phyloP scores from a whole-genome alignment of 306 rosid genomes.

The Cercis canadensis region DNA sequence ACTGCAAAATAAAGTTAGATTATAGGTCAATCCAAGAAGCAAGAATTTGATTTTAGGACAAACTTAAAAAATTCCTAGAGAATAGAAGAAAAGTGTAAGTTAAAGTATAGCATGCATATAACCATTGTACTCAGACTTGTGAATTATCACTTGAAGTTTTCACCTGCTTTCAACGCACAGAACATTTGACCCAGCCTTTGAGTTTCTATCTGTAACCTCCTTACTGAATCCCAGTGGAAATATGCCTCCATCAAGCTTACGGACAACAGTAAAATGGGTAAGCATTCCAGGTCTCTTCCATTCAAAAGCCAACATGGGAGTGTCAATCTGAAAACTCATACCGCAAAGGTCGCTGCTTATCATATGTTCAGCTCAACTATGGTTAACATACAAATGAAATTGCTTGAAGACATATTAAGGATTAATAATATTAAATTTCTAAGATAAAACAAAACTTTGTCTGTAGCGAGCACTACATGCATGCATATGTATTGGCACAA shows the following conservation, averaged over 20 bases:
- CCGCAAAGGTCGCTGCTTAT: constrained; percentile 36
- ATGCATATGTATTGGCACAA: constrained; percentile 20
- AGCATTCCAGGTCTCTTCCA: constrained; percentile 86
- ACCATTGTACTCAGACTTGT: constrained; percentile 14
- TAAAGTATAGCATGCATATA: constrained; percentile 22
- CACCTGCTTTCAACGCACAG: constrained; percentile 83
- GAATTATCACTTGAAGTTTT: constrained; percentile 27
- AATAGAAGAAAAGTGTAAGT: constrained; percentile 19
- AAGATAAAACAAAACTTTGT: not conserved
- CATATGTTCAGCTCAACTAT: constrained; percentile 24
- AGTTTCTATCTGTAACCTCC: constrained; percentile 76
- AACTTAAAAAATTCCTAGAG: not conserved
- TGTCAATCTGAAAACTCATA: constrained; percentile 76
- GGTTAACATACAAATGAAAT: not conserved
- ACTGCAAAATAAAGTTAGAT: constrained; percentile 59
- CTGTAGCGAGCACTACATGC: not conserved
- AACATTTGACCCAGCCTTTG: constrained; percentile 74
- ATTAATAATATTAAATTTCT: constrained; percentile 7
- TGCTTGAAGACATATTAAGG: constrained; percentile 3
- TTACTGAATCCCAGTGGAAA: constrained; percentile 84
- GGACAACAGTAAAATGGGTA: constrained; percentile 89
- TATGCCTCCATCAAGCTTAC: constrained; percentile 86
- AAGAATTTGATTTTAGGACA: constrained; percentile 27
- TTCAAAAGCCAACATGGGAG: constrained; percentile 93
- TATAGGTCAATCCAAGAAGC: constrained; percentile 40